phyloP scores from a whole-genome alignment of 352 stramenopile species.

The Globisporangium viniferum region DNA sequence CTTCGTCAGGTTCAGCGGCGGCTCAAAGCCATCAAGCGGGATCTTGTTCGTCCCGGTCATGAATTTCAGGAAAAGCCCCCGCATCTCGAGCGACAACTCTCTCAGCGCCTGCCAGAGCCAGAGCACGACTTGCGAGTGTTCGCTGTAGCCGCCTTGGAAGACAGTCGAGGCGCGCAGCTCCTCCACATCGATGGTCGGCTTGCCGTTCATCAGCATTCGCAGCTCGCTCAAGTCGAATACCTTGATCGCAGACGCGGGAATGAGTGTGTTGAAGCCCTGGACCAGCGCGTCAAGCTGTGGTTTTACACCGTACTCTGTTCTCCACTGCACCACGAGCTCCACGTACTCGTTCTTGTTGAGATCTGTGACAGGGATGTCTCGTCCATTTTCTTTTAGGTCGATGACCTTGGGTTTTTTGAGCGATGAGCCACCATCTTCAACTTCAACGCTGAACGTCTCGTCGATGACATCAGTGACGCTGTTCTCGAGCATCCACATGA shows the following conservation, averaged over 20 bases:
- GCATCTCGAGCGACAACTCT: constrained; percentile 53
- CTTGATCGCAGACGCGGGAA: constrained; percentile 41
- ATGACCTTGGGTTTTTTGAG: constrained; percentile 28
- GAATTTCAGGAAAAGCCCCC: constrained; percentile 78
- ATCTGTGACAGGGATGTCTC: constrained; percentile 62
- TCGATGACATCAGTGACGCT: constrained; percentile 74
- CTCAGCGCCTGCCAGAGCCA: constrained; percentile 86
- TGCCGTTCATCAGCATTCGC: constrained; percentile 47
- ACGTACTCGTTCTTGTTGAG: constrained; percentile 81
- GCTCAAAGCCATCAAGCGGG: constrained; percentile 82
- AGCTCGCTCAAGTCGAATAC: constrained; percentile 45
- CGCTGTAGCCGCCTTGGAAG: constrained; percentile 81
- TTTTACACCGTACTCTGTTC: constrained; percentile 47
- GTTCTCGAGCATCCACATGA: constrained; percentile 87
- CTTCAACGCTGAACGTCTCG: constrained; percentile 84
- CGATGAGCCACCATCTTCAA: constrained; percentile 16
- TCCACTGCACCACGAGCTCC: constrained; percentile 56
- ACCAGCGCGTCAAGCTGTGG: constrained; percentile 56
- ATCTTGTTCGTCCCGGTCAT: constrained; percentile 83
- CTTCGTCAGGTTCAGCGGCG: constrained; percentile 83
- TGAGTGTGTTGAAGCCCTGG: constrained; percentile 48
- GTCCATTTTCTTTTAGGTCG: constrained; percentile 63
- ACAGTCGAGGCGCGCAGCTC: constrained; percentile 73
- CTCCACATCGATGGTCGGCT: constrained; percentile 79
- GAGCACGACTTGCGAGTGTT: constrained; percentile 69